Evolutionary conservation across 345 rosid species (phyloP).

Genomic region (rapeseed (Brassica napus)): DNA sequence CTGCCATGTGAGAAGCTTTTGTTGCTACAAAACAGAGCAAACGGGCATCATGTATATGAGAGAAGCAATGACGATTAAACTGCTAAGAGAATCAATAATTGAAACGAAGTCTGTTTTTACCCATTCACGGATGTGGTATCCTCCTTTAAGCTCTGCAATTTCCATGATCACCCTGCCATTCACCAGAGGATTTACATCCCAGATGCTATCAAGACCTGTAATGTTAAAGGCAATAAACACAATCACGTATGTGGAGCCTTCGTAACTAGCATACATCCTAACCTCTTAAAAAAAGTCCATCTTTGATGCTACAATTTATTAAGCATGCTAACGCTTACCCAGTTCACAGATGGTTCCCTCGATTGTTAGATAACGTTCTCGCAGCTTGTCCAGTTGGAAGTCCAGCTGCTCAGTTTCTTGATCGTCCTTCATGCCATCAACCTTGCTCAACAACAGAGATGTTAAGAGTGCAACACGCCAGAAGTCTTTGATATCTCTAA

Average conservation of each 20-base stretch:
- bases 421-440: constrained; percentile 40
- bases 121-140: constrained; percentile 85
- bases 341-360: constrained; percentile 50
- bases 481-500: constrained; percentile 69
- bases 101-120: constrained; percentile 41
- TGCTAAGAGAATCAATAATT: not conserved
- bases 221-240: constrained; percentile 5
- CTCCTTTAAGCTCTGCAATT: constrained; percentile 78
- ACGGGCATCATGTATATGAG: not conserved
- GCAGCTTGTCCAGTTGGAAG: constrained; percentile 53
- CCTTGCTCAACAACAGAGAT: constrained; percentile 53
- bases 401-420: constrained; percentile 41
- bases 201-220: constrained; percentile 74
- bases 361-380: constrained; percentile 46
- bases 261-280: not conserved
- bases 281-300: not conserved
- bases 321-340: constrained; percentile 2
- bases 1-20: constrained; percentile 79
- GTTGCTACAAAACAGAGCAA: constrained; percentile 58
- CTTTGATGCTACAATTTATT: not conserved
- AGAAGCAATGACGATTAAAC: not conserved
- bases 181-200: constrained; percentile 82
- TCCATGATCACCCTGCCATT: constrained; percentile 83
- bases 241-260: not conserved
- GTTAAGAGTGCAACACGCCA: constrained; percentile 75